Conservation (phyloP, 352 stramenopile species). For the Phytophthora citricola region DNA sequence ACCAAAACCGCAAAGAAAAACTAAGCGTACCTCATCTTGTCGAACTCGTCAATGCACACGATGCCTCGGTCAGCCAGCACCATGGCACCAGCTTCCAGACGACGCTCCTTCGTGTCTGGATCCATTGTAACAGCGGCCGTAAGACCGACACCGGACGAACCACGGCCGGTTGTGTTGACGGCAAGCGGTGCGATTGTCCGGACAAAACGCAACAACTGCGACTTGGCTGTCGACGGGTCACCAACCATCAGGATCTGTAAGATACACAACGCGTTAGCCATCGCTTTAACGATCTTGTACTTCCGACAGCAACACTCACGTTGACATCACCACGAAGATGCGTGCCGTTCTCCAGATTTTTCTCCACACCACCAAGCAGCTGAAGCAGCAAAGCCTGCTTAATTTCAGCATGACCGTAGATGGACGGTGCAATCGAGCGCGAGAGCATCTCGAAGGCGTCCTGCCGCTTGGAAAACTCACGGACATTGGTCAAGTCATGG, state of each 20-base stretch:
- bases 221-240: constrained; percentile 99
- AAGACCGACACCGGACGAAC: constrained; percentile 93
- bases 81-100: constrained; percentile 98
- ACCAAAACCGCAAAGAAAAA: not conserved
- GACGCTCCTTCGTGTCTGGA: constrained; percentile 93
- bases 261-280: constrained; percentile 7
- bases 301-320: constrained; percentile 39
- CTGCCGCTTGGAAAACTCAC: constrained; percentile 90
- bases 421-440: constrained; percentile 96
- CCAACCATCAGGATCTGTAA: constrained; percentile 94
- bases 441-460: constrained; percentile 95
- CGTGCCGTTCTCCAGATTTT: constrained; percentile 98
- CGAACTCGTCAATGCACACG: constrained; percentile 99
- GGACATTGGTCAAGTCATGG: constrained; percentile 94
- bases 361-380: constrained; percentile 92
- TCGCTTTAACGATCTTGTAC: not conserved
- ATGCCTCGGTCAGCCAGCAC: constrained; percentile 98
- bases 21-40: constrained; percentile 94
- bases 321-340: constrained; percentile 99
- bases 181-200: constrained; percentile 94
- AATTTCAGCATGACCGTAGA: constrained; percentile 98
- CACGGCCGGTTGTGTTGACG: constrained; percentile 91
- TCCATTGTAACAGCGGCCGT: constrained; percentile 99
- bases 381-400: constrained; percentile 94
- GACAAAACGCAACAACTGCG: constrained; percentile 97